Evolutionary conservation across 1,284 basidiomycete species (phyloP).

Genomic region (Vanrija sp.): DNA sequence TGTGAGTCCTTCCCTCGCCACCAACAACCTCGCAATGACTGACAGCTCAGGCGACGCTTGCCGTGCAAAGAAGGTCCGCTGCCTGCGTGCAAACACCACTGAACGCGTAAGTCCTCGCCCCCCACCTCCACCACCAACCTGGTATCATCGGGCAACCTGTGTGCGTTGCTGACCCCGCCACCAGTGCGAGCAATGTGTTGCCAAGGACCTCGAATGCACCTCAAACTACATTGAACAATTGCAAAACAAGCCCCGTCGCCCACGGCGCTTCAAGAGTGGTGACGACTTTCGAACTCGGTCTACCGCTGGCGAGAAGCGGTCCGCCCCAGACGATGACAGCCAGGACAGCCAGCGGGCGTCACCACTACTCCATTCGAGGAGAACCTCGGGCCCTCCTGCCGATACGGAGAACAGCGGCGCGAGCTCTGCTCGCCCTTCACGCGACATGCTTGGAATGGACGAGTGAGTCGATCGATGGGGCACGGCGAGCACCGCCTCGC

Average conservation of each 20-base stretch:
- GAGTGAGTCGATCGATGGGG: conserved; percentile 1
- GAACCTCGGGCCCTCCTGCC: background rate
- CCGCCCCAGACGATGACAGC: background rate
- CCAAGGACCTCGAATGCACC: conserved; percentile 34
- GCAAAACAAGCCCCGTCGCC: conserved; percentile 27
- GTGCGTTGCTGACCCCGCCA: background rate
- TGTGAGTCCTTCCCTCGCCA: conserved; percentile 47
- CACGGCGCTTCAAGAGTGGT: conserved; percentile 13
- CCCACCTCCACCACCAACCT: background rate
- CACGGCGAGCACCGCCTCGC: background rate
- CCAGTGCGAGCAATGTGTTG: conserved; percentile 39
- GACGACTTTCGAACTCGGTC: conserved; percentile 1
- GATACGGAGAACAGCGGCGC: background rate
- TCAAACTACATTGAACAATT: conserved; percentile 39
- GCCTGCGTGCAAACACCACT: conserved; percentile 13
- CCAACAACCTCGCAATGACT: no score
- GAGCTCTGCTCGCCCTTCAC: background rate
- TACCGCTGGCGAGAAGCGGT: background rate
- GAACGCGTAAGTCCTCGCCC: conserved; percentile 9
- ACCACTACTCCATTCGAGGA: background rate
- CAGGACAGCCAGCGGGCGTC: background rate
- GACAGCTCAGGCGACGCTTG: conserved; percentile 60
- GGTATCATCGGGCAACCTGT: background rate
- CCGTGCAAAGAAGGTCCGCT: conserved; percentile 44
- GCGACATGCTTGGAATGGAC: background rate